Evolutionary conservation across 2,329 filamentous ascomycete genomes (phyloP), one percentile per base, ranked within the genome.

Genomic region (Thielaviopsis punctulata): DNA sequence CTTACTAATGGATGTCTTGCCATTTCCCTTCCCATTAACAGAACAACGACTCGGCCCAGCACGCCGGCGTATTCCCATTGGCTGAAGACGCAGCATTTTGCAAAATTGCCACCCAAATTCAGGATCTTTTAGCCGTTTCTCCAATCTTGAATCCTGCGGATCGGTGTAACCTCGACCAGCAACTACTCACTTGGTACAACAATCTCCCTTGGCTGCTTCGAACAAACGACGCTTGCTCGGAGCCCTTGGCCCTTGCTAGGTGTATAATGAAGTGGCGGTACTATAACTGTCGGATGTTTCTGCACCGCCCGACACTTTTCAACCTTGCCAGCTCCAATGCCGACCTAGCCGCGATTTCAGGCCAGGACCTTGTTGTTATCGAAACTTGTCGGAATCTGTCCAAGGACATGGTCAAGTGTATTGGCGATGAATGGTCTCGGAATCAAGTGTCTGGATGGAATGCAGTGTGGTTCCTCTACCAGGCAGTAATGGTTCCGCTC

Each of bases 191-290:
- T 59, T 89, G 85, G 85, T 80, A 84, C 64, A 77, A 79, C 52
- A 78, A 75, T 48, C 72, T 88, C 1, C 84, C 83, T 4, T 77
- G 77, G 69, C 69, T 83, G 13, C 68, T 83, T 30, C 72, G 76
- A 57, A 75, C 77, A 19, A 75, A 69, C 10, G 79, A 86, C 52
- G 76, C 80, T 9, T 85, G 81, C 60, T 79, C 82, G 0, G 80
- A 85, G 58, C 77, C 81, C 2, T 73, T 88, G 18, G 79, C 78
- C 57, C 81, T 82, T 48, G 77, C 81, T 1, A 75, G 84, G 49
- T 79, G 79, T 57, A 76, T 88, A 59, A 86, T 88, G 80, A 84
- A 85, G 63, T 89, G 84, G 85, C 76, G 84, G 13, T 89, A 85
- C 62, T 80, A 85, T 61, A 87, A 86, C 59, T 73, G 87, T 46